These are phyloP conservation scores for Beta lomatogona DNA, from an alignment of 179 eudicot genomes.

Conservation along the genomic window DNA sequence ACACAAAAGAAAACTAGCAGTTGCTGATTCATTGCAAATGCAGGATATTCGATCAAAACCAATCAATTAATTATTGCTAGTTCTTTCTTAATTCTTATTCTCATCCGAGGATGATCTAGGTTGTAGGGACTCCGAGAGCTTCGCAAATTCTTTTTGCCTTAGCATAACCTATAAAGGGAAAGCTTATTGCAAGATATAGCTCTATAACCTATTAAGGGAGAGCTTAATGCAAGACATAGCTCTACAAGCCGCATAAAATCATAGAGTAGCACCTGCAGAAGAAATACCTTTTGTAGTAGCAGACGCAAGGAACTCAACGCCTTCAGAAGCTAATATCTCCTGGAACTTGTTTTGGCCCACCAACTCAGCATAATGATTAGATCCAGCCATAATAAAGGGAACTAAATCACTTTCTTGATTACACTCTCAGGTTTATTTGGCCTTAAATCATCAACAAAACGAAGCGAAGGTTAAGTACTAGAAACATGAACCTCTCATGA, in stretches of 20 bases:
- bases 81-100: background rate
- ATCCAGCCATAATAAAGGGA: conserved; percentile 13
- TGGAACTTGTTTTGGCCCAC: conserved; percentile 19
- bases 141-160: background rate
- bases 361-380: conserved; percentile 10
- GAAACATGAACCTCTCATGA: background rate
- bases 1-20: background rate
- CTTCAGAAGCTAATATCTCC: conserved; percentile 36
- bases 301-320: conserved; percentile 43
- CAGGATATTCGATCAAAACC: background rate
- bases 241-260: too few relatives aligned
- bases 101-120: background rate
- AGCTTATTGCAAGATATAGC: background rate
- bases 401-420: background rate
- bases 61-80: too few relatives aligned
- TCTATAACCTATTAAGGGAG: too few relatives aligned
- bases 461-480: background rate
- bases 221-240: too few relatives aligned
- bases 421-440: background rate
- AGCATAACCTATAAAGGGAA: background rate
- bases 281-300: conserved; percentile 41
- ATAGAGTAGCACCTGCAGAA: conserved; percentile 1
- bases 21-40: background rate
- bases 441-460: background rate
- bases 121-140: background rate